Evolutionary conservation across 208 protist species (phyloP).

Genomic region (Crithidia brevicula): DNA sequence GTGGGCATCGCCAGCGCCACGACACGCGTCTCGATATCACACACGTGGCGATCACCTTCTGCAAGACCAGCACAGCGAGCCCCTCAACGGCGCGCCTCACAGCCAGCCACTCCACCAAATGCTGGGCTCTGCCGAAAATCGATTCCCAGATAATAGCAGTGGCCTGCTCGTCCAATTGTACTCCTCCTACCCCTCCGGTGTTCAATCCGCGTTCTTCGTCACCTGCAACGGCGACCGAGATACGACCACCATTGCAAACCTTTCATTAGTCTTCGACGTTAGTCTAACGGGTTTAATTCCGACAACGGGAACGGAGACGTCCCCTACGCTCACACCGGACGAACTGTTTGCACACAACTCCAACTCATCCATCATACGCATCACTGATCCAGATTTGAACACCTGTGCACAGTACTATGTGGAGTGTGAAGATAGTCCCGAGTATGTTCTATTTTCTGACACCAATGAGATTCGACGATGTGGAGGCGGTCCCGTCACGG

Average conservation of each 20-base stretch:
- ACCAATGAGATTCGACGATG: not conserved
- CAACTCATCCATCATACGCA: not conserved
- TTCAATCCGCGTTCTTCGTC: constrained; percentile 5
- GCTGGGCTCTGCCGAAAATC: not conserved
- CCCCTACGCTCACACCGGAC: not conserved
- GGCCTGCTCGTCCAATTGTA: constrained; percentile 8
- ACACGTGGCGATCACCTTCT: too few relatives aligned
- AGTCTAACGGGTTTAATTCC: not conserved
- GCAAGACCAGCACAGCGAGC: too few relatives aligned
- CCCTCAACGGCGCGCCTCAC: too few relatives aligned
- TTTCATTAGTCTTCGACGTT: not conserved
- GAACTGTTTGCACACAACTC: not conserved
- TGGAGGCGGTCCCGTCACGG: not conserved
- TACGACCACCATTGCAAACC: constrained; percentile 3
- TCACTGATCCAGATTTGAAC: not conserved
- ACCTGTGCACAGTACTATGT: constrained; percentile 2
- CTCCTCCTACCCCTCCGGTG: not conserved
- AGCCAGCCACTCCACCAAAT: too few relatives aligned
- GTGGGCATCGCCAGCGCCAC: too few relatives aligned
- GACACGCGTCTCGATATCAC: too few relatives aligned
- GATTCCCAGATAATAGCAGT: not conserved
- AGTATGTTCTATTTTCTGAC: not conserved
- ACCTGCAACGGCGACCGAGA: constrained; percentile 6
- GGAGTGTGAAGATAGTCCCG: not conserved
- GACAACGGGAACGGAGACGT: not conserved